Conservation (phyloP, 2,329 filamentous ascomycete genomes). For the Coleophoma eucalyptorum region DNA sequence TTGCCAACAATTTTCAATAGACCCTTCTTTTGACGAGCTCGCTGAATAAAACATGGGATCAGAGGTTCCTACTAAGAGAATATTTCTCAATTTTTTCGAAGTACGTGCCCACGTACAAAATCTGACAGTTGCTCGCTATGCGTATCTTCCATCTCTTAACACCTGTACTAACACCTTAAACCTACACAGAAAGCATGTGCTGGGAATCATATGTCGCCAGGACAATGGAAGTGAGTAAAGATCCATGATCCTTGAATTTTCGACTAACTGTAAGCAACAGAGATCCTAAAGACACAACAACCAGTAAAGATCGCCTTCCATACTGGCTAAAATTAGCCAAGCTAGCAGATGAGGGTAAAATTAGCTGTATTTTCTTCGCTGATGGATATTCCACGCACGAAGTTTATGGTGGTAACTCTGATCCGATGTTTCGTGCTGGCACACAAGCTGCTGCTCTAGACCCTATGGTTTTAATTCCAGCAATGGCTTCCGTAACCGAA, state of each 20-base stretch:
- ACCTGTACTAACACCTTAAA: too few relatives aligned
- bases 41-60: too few relatives aligned
- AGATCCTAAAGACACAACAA: background rate
- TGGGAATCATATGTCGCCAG: background rate
- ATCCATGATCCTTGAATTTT: background rate
- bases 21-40: too few relatives aligned
- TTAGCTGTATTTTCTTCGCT: background rate
- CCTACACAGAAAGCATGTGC: background rate
- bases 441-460: conserved; percentile 24
- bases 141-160: too few relatives aligned
- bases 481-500: conserved; percentile 63
- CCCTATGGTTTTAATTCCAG: conserved; percentile 54
- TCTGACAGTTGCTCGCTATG: too few relatives aligned
- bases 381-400: background rate
- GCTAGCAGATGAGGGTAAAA: background rate
- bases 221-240: background rate
- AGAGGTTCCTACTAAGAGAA: too few relatives aligned
- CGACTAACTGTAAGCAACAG: background rate
- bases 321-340: background rate
- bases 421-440: background rate
- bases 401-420: background rate
- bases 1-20: too few relatives aligned
- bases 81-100: too few relatives aligned
- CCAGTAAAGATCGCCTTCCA: background rate
- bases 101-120: too few relatives aligned